Evolutionary conservation across 495 filamentous ascomycete genomes (phyloP).

Genomic region (Cenococcum geophilum): DNA sequence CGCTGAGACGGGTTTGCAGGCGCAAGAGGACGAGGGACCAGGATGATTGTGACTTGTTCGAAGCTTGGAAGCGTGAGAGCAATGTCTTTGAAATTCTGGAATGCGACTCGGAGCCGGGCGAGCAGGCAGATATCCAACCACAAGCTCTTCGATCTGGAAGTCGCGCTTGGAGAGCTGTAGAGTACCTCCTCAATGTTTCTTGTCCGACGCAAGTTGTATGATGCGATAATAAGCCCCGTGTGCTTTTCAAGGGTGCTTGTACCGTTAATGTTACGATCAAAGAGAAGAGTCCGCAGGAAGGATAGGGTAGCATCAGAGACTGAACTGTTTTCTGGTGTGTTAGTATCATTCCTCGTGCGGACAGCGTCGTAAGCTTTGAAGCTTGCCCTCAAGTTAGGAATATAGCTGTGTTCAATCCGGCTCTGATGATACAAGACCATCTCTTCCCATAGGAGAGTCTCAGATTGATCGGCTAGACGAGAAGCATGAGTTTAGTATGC

Average conservation of each 20-base stretch:
- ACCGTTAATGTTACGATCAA: background rate
- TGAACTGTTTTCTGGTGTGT: background rate
- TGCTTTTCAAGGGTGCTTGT: slow-evolving; percentile 3
- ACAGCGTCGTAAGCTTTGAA: slow-evolving; percentile 14
- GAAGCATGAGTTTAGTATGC: too few relatives aligned
- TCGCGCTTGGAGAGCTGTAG: slow-evolving; percentile 6
- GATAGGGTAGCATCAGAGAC: background rate
- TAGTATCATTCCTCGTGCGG: background rate
- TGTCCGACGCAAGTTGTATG: slow-evolving; percentile 10
- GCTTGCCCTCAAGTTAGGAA: slow-evolving; percentile 13
- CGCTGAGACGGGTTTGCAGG: background rate
- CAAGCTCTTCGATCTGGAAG: slow-evolving; percentile 10
- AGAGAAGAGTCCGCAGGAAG: slow-evolving; percentile 1
- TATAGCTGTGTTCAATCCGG: slow-evolving; percentile 9
- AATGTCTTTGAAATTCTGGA: slow-evolving; percentile 12
- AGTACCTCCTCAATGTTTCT: slow-evolving; percentile 9
- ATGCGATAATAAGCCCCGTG: background rate
- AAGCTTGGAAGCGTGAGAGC: slow-evolving; percentile 12
- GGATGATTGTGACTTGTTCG: slow-evolving; percentile 7
- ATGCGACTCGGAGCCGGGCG: slow-evolving; percentile 4
- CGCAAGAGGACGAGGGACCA: background rate
- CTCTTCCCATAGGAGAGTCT: slow-evolving; percentile 9
- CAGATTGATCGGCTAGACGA: background rate
- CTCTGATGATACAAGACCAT: slow-evolving; percentile 13
- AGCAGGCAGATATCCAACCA: slow-evolving; percentile 11